phyloP scores from a whole-genome alignment of 441 rosid genomes.

The Pelargonium australe region DNA sequence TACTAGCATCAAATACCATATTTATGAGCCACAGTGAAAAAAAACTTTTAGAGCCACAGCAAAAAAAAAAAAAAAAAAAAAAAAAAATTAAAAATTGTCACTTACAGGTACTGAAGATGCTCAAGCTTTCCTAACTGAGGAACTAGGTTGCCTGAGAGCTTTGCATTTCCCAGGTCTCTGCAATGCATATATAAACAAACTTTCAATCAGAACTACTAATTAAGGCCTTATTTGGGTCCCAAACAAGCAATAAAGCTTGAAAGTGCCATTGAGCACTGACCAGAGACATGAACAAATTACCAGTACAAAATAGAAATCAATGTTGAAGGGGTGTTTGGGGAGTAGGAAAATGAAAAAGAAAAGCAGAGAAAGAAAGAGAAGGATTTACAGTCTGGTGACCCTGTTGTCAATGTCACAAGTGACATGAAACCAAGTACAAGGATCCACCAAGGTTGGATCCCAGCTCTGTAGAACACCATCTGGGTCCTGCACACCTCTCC shows the following conservation, averaged over 20 bases:
- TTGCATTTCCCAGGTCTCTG: conserved; percentile 73
- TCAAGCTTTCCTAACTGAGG: conserved; percentile 57
- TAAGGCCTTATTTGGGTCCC: no score
- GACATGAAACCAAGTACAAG: conserved; percentile 83
- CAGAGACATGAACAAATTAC: no score
- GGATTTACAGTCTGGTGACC: conserved; percentile 57
- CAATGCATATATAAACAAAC: conserved; percentile 5
- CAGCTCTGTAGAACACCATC: conserved; percentile 58
- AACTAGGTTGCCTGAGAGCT: conserved; percentile 52
- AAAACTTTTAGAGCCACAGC: no score
- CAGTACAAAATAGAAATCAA: no score
- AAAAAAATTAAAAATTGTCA: neutral
- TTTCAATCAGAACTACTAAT: no score
- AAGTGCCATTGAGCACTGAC: no score
- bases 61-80: neutral
- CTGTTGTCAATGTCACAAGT: conserved; percentile 49
- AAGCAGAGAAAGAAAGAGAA: neutral
- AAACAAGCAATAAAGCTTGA: no score
- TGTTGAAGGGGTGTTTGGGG: neutral
- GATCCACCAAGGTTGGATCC: conserved; percentile 77
- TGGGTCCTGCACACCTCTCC: conserved; percentile 59
- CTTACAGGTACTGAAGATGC: conserved; percentile 62
- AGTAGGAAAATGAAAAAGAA: neutral
- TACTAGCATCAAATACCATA: neutral
- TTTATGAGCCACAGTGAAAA: neutral